Percentiles rank a stretch among this genome's conserved stretches.
These are phyloP conservation scores for Neurospora sp. DNA, from an alignment of 495 filamentous ascomycete genomes.

Conservation along the genomic window DNA sequence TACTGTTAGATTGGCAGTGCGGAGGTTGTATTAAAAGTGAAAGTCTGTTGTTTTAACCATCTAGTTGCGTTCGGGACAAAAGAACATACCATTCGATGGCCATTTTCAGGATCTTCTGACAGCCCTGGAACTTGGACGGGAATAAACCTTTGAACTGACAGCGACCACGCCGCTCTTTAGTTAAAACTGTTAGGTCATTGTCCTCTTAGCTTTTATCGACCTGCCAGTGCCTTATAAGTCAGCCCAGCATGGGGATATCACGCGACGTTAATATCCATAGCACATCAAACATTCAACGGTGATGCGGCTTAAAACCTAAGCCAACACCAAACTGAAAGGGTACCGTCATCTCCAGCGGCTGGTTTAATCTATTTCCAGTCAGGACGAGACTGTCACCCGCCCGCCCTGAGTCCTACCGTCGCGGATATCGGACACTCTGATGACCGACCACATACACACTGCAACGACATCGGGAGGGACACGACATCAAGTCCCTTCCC, in stretches of 20 bases:
- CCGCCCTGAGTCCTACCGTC: not conserved
- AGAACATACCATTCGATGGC: not conserved
- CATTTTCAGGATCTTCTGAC: not conserved
- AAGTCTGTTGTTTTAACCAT: not conserved
- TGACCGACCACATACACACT: not conserved
- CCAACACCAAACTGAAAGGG: not conserved
- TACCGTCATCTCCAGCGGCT: not conserved
- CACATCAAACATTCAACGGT: not conserved
- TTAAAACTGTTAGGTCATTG: not conserved
- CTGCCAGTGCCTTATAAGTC: not conserved
- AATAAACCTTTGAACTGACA: not conserved
- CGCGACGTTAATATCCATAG: not conserved
- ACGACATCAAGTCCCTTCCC: not conserved
- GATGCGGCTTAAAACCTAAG: not conserved
- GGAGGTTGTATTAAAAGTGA: not conserved
- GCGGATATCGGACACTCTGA: not conserved
- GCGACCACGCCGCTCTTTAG: not conserved
- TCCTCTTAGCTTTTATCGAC: not conserved
- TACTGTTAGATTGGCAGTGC: not conserved
- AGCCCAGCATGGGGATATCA: not conserved
- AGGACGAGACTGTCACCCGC: not conserved
- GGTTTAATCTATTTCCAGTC: not conserved
- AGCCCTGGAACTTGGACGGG: not conserved
- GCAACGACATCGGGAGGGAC: not conserved
- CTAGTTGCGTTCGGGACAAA: not conserved